Conservation (phyloP, 768 basidiomycete genomes). For the Calocera viscosa region DNA sequence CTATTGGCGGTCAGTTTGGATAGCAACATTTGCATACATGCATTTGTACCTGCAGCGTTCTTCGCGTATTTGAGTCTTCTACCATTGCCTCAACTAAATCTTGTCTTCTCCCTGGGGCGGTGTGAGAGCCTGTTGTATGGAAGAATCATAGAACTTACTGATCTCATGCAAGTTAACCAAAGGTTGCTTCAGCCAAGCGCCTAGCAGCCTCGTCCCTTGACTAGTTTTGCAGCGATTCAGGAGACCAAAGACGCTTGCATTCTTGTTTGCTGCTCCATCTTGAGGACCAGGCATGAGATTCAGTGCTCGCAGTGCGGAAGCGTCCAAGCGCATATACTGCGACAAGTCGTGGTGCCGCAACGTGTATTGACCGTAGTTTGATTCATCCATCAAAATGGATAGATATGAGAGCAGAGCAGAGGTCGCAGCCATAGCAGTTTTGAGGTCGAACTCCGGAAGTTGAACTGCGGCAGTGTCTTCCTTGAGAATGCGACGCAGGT, state of each 20-base stretch:
- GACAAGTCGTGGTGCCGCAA: constrained; percentile 80
- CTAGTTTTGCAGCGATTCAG: constrained; percentile 94
- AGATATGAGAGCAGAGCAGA: constrained; percentile 76
- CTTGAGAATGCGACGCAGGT: constrained; percentile 57
- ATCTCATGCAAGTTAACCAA: constrained; percentile 90
- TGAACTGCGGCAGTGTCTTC: constrained; percentile 32
- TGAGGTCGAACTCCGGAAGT: constrained; percentile 59
- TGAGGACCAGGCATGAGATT: constrained; percentile 67
- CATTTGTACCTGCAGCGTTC: constrained; percentile 52
- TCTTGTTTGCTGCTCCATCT: constrained; percentile 51
- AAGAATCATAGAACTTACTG: constrained; percentile 36
- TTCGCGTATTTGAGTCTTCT: constrained; percentile 59
- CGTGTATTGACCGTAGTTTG: constrained; percentile 67
- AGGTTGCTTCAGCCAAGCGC: constrained; percentile 92
- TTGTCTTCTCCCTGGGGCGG: constrained; percentile 59
- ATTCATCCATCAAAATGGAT: constrained; percentile 58
- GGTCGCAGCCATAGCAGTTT: constrained; percentile 65
- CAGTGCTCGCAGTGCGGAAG: constrained; percentile 82
- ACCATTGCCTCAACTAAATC: constrained; percentile 77
- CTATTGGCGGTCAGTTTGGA: constrained; percentile 28
- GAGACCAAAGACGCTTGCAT: constrained; percentile 75
- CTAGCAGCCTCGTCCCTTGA: constrained; percentile 78
- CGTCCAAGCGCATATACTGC: constrained; percentile 92
- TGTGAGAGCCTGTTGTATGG: not conserved
- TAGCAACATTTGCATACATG: constrained; percentile 1